These are phyloP conservation scores for Aspergillus sojae DNA, from an alignment of 2,329 filamentous ascomycete species.

Conservation along the genomic window DNA sequence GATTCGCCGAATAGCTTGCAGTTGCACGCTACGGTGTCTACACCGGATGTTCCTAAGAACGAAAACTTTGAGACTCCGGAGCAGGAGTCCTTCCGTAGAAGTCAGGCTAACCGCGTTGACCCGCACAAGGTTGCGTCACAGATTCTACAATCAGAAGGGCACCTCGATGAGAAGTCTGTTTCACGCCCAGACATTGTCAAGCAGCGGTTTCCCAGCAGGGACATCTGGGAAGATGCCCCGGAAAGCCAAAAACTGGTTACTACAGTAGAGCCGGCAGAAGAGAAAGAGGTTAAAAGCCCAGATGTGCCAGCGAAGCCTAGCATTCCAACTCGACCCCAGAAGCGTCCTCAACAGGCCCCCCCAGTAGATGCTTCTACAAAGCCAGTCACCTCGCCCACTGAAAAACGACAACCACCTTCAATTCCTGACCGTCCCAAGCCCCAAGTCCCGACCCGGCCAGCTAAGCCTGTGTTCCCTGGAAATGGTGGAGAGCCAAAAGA, in stretches of 20 bases:
- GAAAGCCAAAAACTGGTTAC: conserved; percentile 80
- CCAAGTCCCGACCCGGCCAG: conserved; percentile 65
- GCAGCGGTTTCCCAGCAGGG: conserved; percentile 83
- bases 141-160: conserved; percentile 34
- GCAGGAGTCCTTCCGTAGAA: conserved; percentile 51
- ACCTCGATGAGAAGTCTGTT: conserved; percentile 26
- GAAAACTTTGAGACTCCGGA: conserved; percentile 48
- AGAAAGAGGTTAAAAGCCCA: conserved; percentile 51
- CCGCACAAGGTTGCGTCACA: conserved; percentile 38
- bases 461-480: conserved; percentile 50
- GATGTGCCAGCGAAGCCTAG: conserved; percentile 36
- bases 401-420: conserved; percentile 53
- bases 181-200: conserved; percentile 56
- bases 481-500: conserved; percentile 36
- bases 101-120: conserved; percentile 43
- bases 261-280: conserved; percentile 59
- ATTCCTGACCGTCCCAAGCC: conserved; percentile 66
- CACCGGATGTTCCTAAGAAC: conserved; percentile 65
- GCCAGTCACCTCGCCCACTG: conserved; percentile 50
- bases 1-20: conserved; percentile 87
- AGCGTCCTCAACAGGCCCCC: conserved; percentile 34
- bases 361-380: conserved; percentile 36
- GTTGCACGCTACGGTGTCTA: conserved; percentile 76
- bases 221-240: conserved; percentile 93
- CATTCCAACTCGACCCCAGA: conserved; percentile 39